These are phyloP conservation scores for Onygenales sp. DNA, from an alignment of 2,329 filamentous ascomycete genomes.

Conservation along the genomic window DNA sequence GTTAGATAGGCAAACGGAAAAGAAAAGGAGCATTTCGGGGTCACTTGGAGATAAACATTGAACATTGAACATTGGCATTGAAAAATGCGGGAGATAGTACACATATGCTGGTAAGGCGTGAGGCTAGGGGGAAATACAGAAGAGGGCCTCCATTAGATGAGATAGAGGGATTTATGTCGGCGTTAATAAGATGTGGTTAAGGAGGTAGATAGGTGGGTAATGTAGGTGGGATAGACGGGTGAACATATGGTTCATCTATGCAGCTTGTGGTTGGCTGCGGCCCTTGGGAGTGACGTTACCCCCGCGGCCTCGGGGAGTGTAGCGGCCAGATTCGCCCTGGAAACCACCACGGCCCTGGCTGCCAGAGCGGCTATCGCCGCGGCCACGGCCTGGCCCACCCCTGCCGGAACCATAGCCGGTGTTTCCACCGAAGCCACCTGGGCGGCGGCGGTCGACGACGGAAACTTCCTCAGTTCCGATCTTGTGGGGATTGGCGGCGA, in stretches of 20 bases:
- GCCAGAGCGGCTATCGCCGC: conserved; percentile 54
- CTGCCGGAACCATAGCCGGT: conserved; percentile 50
- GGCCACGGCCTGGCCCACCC: conserved; percentile 56
- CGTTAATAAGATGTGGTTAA: no score
- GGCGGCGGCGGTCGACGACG: conserved; percentile 82
- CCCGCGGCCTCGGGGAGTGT: conserved; percentile 55
- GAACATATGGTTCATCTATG: conserved; percentile 19
- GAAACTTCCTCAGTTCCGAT: conserved; percentile 74
- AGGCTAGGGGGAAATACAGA: no score
- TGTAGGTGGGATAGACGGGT: no score
- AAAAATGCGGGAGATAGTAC: conserved; percentile 5
- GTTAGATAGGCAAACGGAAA: not conserved
- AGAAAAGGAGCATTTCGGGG: not conserved
- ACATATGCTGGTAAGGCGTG: not conserved
- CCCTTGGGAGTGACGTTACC: conserved; percentile 42
- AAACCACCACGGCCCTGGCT: conserved; percentile 61
- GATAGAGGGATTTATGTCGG: no score
- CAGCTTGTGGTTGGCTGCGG: conserved; percentile 37
- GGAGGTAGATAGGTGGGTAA: no score
- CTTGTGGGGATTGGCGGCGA: conserved; percentile 73
- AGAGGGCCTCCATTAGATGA: no score
- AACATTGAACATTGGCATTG: not conserved
- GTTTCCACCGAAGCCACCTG: conserved; percentile 60
- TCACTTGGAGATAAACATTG: no score
- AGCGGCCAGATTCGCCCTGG: conserved; percentile 58